A percentile compares a stretch with the other conserved stretches of the same genome.
These are phyloP conservation scores for Wickerhamomyces rabaulensis DNA, from an alignment of 805 yeast species.

Conservation along the genomic window DNA sequence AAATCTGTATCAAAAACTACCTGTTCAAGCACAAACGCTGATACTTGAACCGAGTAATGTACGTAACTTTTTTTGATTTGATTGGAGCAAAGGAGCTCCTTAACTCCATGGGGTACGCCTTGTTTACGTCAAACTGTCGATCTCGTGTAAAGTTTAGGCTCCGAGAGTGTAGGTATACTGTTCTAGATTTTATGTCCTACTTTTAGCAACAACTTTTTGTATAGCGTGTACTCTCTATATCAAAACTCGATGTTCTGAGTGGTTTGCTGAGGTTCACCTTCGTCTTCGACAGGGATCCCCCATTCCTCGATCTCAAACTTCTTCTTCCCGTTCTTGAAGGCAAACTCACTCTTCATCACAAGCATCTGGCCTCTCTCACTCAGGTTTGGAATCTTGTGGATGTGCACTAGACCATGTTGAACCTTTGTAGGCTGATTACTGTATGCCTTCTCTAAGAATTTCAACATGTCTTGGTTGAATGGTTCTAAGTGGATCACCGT, in stretches of 20 bases:
- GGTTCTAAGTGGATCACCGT: conserved; percentile 74
- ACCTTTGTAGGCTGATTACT: conserved; percentile 68
- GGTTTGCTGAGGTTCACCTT: conserved; percentile 21
- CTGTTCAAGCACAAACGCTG: too few relatives aligned
- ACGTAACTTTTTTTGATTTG: too few relatives aligned
- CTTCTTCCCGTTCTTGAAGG: conserved; percentile 79
- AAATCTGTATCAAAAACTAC: background rate
- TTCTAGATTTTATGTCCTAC: background rate
- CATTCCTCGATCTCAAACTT: conserved; percentile 86
- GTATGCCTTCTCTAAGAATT: conserved; percentile 62
- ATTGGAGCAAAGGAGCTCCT: too few relatives aligned
- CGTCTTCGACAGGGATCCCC: conserved; percentile 96
- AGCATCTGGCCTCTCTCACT: conserved; percentile 80
- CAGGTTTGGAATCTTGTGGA: conserved; percentile 64
- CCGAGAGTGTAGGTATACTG: too few relatives aligned
- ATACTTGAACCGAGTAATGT: too few relatives aligned
- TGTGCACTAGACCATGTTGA: conserved; percentile 82
- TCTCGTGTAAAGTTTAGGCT: background rate
- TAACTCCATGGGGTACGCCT: too few relatives aligned
- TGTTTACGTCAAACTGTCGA: too few relatives aligned
- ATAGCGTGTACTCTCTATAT: background rate
- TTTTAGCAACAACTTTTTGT: background rate
- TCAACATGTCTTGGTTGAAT: conserved; percentile 67
- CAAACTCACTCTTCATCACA: conserved; percentile 66
- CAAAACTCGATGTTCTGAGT: conserved; percentile 21